Evolutionary conservation across 2,329 filamentous ascomycete genomes (phyloP), one percentile per base, ranked within the genome.

Genomic region (Botrytis deweyae): DNA sequence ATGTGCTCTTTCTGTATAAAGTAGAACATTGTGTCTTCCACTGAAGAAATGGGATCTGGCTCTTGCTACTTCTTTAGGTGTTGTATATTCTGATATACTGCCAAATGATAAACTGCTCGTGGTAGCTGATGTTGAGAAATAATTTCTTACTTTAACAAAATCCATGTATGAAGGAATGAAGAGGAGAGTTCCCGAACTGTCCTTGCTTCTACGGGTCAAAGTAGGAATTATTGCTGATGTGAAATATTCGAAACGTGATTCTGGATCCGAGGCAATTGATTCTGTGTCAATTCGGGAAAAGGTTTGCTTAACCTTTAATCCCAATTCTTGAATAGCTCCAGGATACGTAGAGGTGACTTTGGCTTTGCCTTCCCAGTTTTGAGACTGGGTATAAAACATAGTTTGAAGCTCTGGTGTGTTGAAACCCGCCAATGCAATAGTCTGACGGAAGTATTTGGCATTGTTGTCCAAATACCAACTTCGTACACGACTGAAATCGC

Each of bases 1-100:
- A 83, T 99, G 96, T n/a, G 95, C 93, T 74, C 96, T 91, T 82
- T 97, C 95, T 2, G 95, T 97, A 84, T 98, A 99, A 25, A 99
- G 85, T 58, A 99, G 84, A 29, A 98, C 88, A 33, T 90, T 90
- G 81, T 98, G 93, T 25, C 94, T 88, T 8, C 95, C 96, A 58
- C 86, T 92, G 76, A 94, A 85, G 83, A 99, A 98, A 81, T 98
- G 93, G 20, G 93, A 95, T 38, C 95, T 88, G 14, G 95, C 94
- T 58, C 95, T 90, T 61, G 93, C 91, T 44, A 94, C 91, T 76
- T 97, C 94, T 12, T 90, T 88, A 12, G 91, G 85, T 64, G 92
- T 89, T 0, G 93, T 92, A 82, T 98, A 98, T 83, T 99, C 96
- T 73, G 92, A 95, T 55, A 99, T 91, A 46, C 91, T 89, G 71